These are phyloP conservation scores for Buddleja alternifolia DNA, from an alignment of 257 asterid genomes.

Conservation along the genomic window DNA sequence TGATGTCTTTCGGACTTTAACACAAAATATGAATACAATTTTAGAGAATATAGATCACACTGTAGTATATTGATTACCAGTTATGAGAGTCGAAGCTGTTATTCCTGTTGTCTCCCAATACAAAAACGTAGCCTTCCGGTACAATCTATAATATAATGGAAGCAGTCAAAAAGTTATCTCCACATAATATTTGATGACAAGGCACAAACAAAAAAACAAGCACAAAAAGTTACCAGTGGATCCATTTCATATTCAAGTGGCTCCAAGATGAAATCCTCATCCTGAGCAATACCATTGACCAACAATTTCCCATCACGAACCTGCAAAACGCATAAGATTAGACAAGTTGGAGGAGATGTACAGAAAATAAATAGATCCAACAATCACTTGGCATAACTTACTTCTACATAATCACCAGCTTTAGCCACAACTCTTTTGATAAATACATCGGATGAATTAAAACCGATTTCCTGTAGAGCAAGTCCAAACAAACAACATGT, in stretches of 20 bases:
- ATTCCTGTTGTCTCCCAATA: conserved; percentile 96
- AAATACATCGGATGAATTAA: conserved; percentile 68
- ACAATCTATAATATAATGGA: conserved; percentile 58
- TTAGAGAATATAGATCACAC: neutral
- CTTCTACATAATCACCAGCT: conserved; percentile 91
- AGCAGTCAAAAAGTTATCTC: conserved; percentile 7
- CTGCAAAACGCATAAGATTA: conserved; percentile 40
- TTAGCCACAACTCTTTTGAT: conserved; percentile 91
- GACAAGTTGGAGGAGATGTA: conserved; percentile 12
- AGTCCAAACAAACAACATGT: conserved; percentile 21
- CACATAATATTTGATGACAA: neutral
- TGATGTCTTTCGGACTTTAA: neutral
- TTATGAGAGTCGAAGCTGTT: conserved; percentile 90
- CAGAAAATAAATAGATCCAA: conserved; percentile 13
- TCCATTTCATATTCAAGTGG: conserved; percentile 89
- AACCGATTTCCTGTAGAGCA: conserved; percentile 67
- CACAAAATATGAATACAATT: neutral
- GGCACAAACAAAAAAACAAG: conserved; percentile 6
- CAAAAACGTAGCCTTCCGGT: conserved; percentile 90
- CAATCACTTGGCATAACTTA: conserved; percentile 31
- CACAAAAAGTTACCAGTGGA: conserved; percentile 55
- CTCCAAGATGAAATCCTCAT: conserved; percentile 87
- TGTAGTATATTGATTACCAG: conserved; percentile 51
- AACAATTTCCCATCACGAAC: conserved; percentile 76
- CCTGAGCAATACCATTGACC: conserved; percentile 74